Base-by-base conservation (phyloP, 2,329 filamentous ascomycete genomes). In the Cryphonectria japonica region DNA sequence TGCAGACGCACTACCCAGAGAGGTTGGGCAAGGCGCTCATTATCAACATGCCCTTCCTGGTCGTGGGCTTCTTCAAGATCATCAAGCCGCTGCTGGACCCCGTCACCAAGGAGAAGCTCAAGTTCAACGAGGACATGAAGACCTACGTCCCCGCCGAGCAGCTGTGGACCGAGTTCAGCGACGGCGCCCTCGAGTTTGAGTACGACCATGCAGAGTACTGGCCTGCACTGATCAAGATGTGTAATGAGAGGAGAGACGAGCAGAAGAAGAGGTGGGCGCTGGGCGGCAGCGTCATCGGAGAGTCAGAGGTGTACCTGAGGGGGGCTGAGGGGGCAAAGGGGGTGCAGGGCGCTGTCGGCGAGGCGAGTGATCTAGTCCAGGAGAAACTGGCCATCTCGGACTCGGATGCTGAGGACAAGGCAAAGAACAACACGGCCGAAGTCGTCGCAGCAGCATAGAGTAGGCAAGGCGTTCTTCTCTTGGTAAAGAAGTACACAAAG, bases 51-150 rank as follows among this genome's bases (percentile, higher is more conserved):
- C 95, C 95, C 0, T 98, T 93, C 90, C 88, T 97, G 74, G 93
- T 98, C 73, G 91, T 89, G 81, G 93, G 93, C 66, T 99, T 99
- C 87, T 97, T 98, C 87, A 98, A 97, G 82, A 85, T 98, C 77
- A 95, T 99, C 82, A 94, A 90, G 5, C 94, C 95, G 54, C 98
- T 99, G 82, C 97, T 99, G 82, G 96, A 99, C 81, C 96, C 96
- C 9, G 84, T 95, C 77, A 99, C 96, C 13, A 90, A 93, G 71
- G 91, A 96, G 78, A 99, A 99, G 86, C 91, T 99, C 84, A 97
- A 96, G 84, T 98, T 97, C 87, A 98, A 98, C 85, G 94, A 97
- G 80, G 92, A 97, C 78, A 91, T 97, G 84, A 87, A 87, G 75
- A 85, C 92, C 75, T 94, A 94, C 79, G 92, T 99, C 29, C 94